phyloP scores from a whole-genome alignment of 805 yeast species.

The Lipomyces kockii region DNA sequence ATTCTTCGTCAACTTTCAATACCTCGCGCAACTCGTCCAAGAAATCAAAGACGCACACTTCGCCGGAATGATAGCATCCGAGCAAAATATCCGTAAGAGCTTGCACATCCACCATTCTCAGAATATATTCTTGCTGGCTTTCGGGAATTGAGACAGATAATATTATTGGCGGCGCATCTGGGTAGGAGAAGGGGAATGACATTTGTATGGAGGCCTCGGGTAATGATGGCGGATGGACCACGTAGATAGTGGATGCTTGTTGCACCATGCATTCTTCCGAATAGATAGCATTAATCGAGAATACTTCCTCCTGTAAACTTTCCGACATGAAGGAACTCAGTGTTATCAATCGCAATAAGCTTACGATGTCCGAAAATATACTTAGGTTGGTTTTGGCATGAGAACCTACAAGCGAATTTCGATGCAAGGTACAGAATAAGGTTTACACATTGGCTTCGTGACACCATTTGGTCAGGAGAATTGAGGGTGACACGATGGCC shows the following conservation, averaged over 20 bases:
- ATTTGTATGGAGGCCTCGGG: conserved; percentile 62
- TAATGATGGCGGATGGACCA: conserved; percentile 46
- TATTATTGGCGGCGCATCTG: conserved; percentile 63
- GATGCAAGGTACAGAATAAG: not conserved
- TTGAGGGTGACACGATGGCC: not conserved
- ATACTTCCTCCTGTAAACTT: conserved; percentile 71
- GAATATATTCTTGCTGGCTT: not conserved
- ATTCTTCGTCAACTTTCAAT: conserved; percentile 46
- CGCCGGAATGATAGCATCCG: conserved; percentile 59
- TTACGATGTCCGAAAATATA: not conserved
- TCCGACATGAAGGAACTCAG: conserved; percentile 40
- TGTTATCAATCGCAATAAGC: not conserved
- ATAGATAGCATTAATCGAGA: conserved; percentile 84
- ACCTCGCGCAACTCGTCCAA: conserved; percentile 54
- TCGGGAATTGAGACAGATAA: conserved; percentile 54
- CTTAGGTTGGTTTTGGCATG: not conserved
- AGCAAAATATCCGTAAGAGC: conserved; percentile 52
- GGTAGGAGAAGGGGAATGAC: conserved; percentile 74
- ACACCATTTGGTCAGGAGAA: not conserved
- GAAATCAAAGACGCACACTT: conserved; percentile 80
- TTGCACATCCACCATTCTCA: not conserved
- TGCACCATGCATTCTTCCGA: conserved; percentile 59
- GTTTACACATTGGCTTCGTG: not conserved
- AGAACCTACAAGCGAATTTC: not conserved
- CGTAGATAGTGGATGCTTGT: conserved; percentile 48